Evolutionary conservation across 768 basidiomycete genomes (phyloP).

Genomic region (Amyloporia xantha): DNA sequence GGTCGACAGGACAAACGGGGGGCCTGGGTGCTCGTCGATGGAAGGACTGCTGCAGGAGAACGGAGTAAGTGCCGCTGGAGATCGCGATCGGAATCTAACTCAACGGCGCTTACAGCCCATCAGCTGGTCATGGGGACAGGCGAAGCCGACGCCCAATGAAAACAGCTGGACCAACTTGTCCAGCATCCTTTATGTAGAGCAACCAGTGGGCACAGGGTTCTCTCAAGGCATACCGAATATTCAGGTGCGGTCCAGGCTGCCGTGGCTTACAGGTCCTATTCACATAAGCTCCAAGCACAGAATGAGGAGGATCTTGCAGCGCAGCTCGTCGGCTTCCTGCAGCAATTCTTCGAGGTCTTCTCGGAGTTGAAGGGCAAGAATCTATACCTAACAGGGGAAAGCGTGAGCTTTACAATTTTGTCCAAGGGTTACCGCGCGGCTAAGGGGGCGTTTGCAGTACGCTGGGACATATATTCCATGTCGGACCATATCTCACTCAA

Average conservation of each 20-base stretch:
- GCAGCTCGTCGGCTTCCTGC: slow-evolving; percentile 53
- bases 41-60: slow-evolving; percentile 71
- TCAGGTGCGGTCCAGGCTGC: slow-evolving; percentile 25
- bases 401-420: no score
- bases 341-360: slow-evolving; percentile 74
- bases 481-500: slow-evolving; percentile 24
- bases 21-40: slow-evolving; percentile 71
- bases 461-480: slow-evolving; percentile 65
- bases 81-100: background rate
- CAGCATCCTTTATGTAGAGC: slow-evolving; percentile 69
- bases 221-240: slow-evolving; percentile 64
- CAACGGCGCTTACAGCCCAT: slow-evolving; percentile 42
- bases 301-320: slow-evolving; percentile 53
- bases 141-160: slow-evolving; percentile 55
- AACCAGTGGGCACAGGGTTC: slow-evolving; percentile 76
- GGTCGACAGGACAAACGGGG: slow-evolving; percentile 34
- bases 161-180: slow-evolving; percentile 79
- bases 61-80: slow-evolving; percentile 39
- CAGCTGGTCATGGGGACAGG: slow-evolving; percentile 57
- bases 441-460: no score
- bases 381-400: slow-evolving; percentile 66
- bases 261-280: no score
- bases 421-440: no score
- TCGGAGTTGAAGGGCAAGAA: slow-evolving; percentile 67
- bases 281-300: no score